phyloP scores from a whole-genome alignment of 2,329 filamentous ascomycete species.

The Chaetothyriales sp. region DNA sequence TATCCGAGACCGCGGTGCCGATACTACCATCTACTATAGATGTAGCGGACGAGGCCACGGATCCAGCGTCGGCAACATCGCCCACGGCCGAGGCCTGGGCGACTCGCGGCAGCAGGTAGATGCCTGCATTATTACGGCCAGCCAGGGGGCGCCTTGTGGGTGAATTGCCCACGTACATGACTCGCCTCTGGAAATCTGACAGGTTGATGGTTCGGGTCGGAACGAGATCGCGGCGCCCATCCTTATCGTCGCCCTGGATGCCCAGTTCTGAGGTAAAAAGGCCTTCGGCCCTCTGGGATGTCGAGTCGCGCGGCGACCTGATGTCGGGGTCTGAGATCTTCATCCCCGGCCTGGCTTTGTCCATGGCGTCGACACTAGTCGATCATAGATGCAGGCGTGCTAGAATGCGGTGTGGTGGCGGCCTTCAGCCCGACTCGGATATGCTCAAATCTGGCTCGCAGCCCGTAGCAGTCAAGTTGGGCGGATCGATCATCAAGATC shows the following conservation, averaged over 20 bases:
- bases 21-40: constrained; percentile 9
- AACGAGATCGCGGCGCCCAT: not conserved
- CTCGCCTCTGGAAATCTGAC: constrained; percentile 12
- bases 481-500: not conserved
- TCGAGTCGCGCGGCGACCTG: constrained; percentile 12
- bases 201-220: constrained; percentile 12
- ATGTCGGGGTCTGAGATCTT: constrained; percentile 14
- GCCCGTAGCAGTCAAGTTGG: not conserved
- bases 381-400: constrained; percentile 1
- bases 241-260: constrained; percentile 9
- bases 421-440: not conserved
- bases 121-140: constrained; percentile 7
- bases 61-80: constrained; percentile 14
- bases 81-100: constrained; percentile 12
- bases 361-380: constrained; percentile 8
- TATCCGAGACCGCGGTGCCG: constrained; percentile 9
- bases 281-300: constrained; percentile 12
- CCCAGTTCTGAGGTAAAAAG: constrained; percentile 15
- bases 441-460: not conserved
- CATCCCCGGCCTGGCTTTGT: constrained; percentile 16
- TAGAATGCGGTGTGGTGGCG: not conserved
- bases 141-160: constrained; percentile 4
- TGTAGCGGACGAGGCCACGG: constrained; percentile 9
- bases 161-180: constrained; percentile 1
- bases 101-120: constrained; percentile 11